Evolutionary conservation across 352 stramenopile species (phyloP).

Genomic region (Globisporangium polare): DNA sequence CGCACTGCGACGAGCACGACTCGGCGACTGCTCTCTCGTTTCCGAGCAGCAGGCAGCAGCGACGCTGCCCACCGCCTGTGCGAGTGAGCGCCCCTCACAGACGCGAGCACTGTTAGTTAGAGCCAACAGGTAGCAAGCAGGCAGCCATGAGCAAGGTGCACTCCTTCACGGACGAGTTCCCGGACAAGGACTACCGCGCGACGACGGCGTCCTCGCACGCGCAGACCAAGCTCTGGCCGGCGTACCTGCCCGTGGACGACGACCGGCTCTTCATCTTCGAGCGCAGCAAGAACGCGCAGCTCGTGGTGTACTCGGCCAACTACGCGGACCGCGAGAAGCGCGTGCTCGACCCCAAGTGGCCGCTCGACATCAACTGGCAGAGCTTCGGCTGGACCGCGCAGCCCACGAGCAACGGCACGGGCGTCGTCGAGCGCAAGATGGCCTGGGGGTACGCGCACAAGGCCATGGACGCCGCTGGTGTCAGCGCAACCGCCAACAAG

Average conservation of each 20-base stretch:
- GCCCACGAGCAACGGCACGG: conserved; percentile 60
- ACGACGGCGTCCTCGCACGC: conserved; percentile 53
- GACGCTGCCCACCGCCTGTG: not conserved
- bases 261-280: conserved; percentile 74
- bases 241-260: conserved; percentile 54
- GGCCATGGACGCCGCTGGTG: conserved; percentile 7
- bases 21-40: not conserved
- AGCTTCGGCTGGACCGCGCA: conserved; percentile 73
- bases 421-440: conserved; percentile 61
- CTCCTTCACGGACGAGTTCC: conserved; percentile 72
- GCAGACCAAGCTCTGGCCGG: conserved; percentile 65
- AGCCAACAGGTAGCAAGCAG: not conserved
- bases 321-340: conserved; percentile 46
- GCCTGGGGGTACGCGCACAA: conserved; percentile 75
- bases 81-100: not conserved
- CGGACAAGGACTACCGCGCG: conserved; percentile 59
- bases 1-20: not conserved
- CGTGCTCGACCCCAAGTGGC: conserved; percentile 54
- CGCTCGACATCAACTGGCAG: conserved; percentile 80
- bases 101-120: not conserved
- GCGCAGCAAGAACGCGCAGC: conserved; percentile 77
- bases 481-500: not conserved
- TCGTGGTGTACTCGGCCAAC: conserved; percentile 73
- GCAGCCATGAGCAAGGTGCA: conserved; percentile 23
- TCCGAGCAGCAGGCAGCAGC: not conserved